phyloP scores from a whole-genome alignment of 1,284 basidiomycete genomes.

The Melampsora larici-populina region DNA sequence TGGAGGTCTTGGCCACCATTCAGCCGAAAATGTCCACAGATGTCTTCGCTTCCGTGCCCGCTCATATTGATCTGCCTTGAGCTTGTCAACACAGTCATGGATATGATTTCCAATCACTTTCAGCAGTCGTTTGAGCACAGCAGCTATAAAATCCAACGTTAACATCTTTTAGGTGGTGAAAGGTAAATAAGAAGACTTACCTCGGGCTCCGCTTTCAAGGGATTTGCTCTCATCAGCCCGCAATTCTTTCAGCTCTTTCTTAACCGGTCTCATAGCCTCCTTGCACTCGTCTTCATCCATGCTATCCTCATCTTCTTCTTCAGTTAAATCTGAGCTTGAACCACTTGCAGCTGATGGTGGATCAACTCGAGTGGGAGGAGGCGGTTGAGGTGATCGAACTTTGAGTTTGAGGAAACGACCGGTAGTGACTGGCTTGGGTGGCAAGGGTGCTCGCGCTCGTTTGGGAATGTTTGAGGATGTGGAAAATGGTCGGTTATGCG shows the following conservation, averaged over 20 bases:
- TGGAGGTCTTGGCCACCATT: slow-evolving; percentile 44
- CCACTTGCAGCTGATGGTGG: slow-evolving; percentile 58
- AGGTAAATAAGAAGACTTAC: slow-evolving; percentile 16
- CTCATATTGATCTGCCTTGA: slow-evolving; percentile 16
- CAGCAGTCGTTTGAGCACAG: slow-evolving; percentile 90
- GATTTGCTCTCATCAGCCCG: slow-evolving; percentile 20
- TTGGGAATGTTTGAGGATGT: slow-evolving; percentile 40
- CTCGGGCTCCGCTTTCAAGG: slow-evolving; percentile 38
- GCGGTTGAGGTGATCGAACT: slow-evolving; percentile 69
- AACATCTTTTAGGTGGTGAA: slow-evolving; percentile 85
- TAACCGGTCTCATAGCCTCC: slow-evolving; percentile 91
- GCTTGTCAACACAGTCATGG: slow-evolving; percentile 69
- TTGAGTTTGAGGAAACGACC: slow-evolving; percentile 58
- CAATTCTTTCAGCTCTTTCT: slow-evolving; percentile 78
- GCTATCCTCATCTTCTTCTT: slow-evolving; percentile 46
- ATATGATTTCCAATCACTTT: slow-evolving; percentile 90
- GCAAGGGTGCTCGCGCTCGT: slow-evolving; percentile 30
- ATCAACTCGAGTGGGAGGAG: slow-evolving; percentile 76
- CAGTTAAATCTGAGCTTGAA: slow-evolving; percentile 51
- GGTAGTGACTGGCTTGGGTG: slow-evolving; percentile 55
- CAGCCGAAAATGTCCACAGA: slow-evolving; percentile 42
- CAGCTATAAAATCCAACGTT: slow-evolving; percentile 88
- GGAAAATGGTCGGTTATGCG: slow-evolving; percentile 25
- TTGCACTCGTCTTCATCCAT: slow-evolving; percentile 96
- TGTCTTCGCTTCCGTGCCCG: slow-evolving; percentile 35